Evolutionary conservation across 768 basidiomycete species (phyloP), one percentile per base, ranked within the genome.

Genomic region (Kwoniella botswanensis): DNA sequence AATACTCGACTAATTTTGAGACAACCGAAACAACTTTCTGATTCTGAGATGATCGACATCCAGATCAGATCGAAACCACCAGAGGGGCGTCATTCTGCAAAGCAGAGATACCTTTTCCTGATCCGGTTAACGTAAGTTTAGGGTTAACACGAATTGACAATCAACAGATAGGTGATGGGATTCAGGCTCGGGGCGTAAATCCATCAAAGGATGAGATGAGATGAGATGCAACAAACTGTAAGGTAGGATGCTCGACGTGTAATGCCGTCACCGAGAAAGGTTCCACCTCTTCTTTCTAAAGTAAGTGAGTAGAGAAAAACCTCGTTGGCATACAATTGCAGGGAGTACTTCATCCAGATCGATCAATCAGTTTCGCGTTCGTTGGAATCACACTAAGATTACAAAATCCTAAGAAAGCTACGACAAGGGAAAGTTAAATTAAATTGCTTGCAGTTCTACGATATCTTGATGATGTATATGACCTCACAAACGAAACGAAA

Each of bases 81-180:
- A 53, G 24, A 10, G 18, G 56, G 57, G 57, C 57, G 57, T 58
- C 57, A 58, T 56, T 5, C 24, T 24, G 24, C 21, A 53, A 15
- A 56, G 17, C 18, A 56, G 13, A 24, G 12, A 13, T 26, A 26
- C 9, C 57, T n/a, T 58, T 58, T 58, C 24, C 57, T 35, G 57
- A 58, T 58, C 15, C 57, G 22, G 11, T 58, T 26, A 41, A 58
- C 57, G 24, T 58, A 58, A 58, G 24, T 58, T 58, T 35, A 58
- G 57, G 57, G 57, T 58, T 11, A 26, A 56, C 21, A n/a, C 12
- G 35, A 35, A 6, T 35, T 35, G 35, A 35, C 6, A 35, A 35
- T 4, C 7, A 26, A 26, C 26, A 26, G 26, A 3, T 35, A 35
- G 35, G 6, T 35, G 35, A 35, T 35, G 35, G 35, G 35, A 35